Conservation (phyloP, 495 filamentous ascomycete genomes). For the Pyrenopolyporus hunteri region DNA sequence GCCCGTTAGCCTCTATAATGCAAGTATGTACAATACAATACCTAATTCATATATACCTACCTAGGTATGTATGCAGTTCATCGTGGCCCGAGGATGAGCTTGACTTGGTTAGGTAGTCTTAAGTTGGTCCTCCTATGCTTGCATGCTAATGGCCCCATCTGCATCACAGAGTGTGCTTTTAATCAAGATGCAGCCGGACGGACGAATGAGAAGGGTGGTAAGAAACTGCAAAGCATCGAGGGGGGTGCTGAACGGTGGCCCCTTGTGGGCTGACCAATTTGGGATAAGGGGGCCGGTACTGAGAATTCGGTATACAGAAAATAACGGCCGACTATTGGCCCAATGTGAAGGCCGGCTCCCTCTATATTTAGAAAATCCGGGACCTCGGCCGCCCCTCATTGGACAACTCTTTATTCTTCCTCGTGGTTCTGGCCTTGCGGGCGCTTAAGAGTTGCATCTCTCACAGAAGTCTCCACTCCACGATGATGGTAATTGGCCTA, state of each 20-base stretch:
- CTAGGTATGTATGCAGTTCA: conserved; percentile 6
- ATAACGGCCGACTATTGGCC: conserved; percentile 19
- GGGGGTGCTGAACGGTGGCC: conserved; percentile 5
- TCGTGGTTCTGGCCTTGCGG: conserved; percentile 28
- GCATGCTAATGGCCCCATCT: conserved; percentile 12
- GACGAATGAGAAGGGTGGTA: conserved; percentile 20
- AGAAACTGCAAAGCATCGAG: conserved; percentile 9
- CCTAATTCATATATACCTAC: too few species aligned
- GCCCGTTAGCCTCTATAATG: too few species aligned
- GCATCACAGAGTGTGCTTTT: not conserved
- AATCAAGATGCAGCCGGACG: conserved; percentile 14
- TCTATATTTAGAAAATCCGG: conserved; percentile 30
- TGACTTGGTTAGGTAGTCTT: conserved; percentile 3
- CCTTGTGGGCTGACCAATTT: conserved; percentile 20
- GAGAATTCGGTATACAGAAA: conserved; percentile 2
- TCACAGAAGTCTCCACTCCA: conserved; percentile 9
- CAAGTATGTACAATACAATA: too few species aligned
- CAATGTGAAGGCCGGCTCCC: not conserved
- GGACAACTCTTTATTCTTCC: conserved; percentile 4
- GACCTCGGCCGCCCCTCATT: conserved; percentile 11
- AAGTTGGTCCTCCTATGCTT: not conserved
- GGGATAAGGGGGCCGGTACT: conserved; percentile 31
- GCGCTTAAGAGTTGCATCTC: conserved; percentile 32
- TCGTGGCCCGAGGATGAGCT: not conserved
- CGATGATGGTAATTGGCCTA: conserved; percentile 11